Evolutionary conservation across 345 rosid genomes (phyloP).

Genomic region (Bruguiera parviflora): DNA sequence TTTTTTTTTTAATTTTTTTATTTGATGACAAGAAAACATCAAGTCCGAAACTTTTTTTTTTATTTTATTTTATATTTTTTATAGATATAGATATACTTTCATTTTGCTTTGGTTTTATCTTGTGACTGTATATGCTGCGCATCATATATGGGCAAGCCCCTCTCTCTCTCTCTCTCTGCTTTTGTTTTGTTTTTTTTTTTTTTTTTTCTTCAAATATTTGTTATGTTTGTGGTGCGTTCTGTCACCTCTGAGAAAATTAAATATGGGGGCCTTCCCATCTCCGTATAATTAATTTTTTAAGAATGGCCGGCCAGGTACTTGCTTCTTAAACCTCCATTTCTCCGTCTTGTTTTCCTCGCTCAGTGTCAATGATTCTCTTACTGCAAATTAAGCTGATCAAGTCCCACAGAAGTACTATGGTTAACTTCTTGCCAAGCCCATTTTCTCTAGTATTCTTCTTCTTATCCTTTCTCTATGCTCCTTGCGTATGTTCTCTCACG

Average conservation of each 20-base stretch:
- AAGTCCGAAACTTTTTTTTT: no score
- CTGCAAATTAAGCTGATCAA: background rate
- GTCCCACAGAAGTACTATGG: constrained; percentile 4
- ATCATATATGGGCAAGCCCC: background rate
- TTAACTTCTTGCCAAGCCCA: background rate
- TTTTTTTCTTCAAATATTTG: no score
- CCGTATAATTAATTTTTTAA: background rate
- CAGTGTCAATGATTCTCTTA: constrained; percentile 22
- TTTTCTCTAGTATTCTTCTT: background rate
- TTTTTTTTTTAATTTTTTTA: no score
- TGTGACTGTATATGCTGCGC: no score
- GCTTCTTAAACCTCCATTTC: background rate
- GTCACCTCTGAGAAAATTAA: constrained; percentile 4
- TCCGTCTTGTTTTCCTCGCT: constrained; percentile 29
- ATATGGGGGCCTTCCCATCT: constrained; percentile 1
- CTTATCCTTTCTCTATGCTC: background rate
- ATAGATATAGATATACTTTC: no score
- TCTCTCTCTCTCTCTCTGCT: background rate
- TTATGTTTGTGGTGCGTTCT: background rate
- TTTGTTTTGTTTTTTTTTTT: background rate
- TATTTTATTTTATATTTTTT: no score
- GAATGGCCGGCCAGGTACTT: constrained; percentile 38
- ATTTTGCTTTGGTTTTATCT: background rate
- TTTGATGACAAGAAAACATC: no score
- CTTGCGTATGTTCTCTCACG: constrained; percentile 6